A percentile compares a stretch with the other conserved stretches of the same genome.
These are phyloP conservation scores for Tuber brumale DNA, from an alignment of 495 filamentous ascomycete species.

Conservation along the genomic window DNA sequence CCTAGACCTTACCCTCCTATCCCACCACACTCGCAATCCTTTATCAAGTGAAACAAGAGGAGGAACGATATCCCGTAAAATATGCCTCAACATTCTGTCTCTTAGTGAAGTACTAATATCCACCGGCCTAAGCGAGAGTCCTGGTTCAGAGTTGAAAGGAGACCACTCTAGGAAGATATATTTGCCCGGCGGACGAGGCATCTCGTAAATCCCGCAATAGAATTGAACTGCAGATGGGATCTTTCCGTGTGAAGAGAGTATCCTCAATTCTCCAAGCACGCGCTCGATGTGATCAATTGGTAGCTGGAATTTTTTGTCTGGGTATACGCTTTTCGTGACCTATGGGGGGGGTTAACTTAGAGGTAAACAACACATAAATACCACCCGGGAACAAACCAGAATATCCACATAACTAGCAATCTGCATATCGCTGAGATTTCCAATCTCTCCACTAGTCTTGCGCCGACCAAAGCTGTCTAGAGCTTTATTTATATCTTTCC, in stretches of 20 bases:
- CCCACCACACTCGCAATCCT: too few relatives aligned
- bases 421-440: background rate
- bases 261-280: conserved; percentile 9
- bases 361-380: background rate
- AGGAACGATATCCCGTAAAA: background rate
- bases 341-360: background rate
- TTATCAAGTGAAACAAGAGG: background rate
- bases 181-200: background rate
- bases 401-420: conserved; percentile 15
- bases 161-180: conserved; percentile 12
- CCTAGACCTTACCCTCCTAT: background rate
- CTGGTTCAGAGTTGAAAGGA: background rate
- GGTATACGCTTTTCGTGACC: background rate
- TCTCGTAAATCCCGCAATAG: conserved; percentile 14
- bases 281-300: background rate
- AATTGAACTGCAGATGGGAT: background rate
- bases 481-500: background rate
- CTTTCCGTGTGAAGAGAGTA: background rate
- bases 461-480: background rate
- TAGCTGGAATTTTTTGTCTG: background rate
- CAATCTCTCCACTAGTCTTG: background rate
- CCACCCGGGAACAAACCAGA: conserved; percentile 8
- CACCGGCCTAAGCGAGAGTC: background rate
- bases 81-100: background rate
- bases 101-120: background rate